Conservation (phyloP, 2,329 filamentous ascomycete species). For the Drechslerella stenobrocha region DNA sequence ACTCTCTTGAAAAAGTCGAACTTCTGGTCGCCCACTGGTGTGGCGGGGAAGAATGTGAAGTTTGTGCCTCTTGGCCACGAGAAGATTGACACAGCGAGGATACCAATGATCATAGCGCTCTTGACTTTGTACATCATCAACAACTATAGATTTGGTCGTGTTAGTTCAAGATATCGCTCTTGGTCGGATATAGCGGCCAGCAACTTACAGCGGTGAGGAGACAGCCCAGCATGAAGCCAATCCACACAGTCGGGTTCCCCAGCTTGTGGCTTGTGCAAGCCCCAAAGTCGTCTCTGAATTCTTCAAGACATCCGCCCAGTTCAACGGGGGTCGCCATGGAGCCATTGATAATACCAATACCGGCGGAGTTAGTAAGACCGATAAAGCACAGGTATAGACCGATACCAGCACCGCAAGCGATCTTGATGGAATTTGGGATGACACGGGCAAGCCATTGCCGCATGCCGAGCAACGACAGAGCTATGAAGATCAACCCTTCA, state of each 20-base stretch:
- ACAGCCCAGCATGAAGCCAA: slow-evolving; percentile 84
- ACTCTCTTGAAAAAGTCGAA: slow-evolving; percentile 90
- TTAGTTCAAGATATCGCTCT: slow-evolving; percentile 1
- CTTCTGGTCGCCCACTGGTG: slow-evolving; percentile 66
- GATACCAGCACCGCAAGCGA: slow-evolving; percentile 82
- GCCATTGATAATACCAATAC: slow-evolving; percentile 77
- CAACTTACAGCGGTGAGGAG: slow-evolving; percentile 69
- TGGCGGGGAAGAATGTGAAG: slow-evolving; percentile 81
- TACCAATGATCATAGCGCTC: slow-evolving; percentile 81
- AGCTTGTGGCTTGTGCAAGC: slow-evolving; percentile 70
- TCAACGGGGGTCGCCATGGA: slow-evolving; percentile 69
- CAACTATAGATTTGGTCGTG: slow-evolving; percentile 13
- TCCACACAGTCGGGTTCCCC: slow-evolving; percentile 81
- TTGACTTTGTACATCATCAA: slow-evolving; percentile 70
- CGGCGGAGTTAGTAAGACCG: slow-evolving; percentile 73
- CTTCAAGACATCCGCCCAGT: slow-evolving; percentile 71
- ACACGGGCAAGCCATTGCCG: slow-evolving; percentile 85
- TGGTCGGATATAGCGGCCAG: background rate
- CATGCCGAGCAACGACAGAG: slow-evolving; percentile 75
- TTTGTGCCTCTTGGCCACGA: slow-evolving; percentile 78
- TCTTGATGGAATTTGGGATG: slow-evolving; percentile 81
- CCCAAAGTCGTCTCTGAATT: slow-evolving; percentile 59
- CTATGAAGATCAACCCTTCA: slow-evolving; percentile 83
- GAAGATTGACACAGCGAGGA: slow-evolving; percentile 80
- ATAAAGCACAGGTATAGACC: slow-evolving; percentile 74